Base-by-base conservation (phyloP, 2,329 filamentous ascomycete species). In the Penicillium sclerotiorum region DNA sequence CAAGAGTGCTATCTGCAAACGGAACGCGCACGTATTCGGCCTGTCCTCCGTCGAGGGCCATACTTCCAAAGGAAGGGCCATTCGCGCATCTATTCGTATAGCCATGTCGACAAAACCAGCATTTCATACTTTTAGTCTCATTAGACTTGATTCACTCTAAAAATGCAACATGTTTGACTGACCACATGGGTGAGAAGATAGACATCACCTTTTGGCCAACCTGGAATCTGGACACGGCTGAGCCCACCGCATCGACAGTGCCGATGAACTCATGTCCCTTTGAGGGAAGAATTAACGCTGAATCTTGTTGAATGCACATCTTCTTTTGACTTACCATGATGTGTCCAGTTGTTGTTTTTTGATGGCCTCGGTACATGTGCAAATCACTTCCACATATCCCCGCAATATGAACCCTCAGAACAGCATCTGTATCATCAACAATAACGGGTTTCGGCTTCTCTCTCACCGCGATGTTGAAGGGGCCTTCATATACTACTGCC, bases 361-460 rank as follows among this genome's bases (percentile, higher is more conserved):
- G 45, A 61, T 89, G 87, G 20, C 90, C 90, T 30, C 90, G 85
- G 73, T 85, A 95, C 50, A 89, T 84, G 70, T 95, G 90, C 25
- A 95, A 78, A 66, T 95, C 90, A 59, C 82, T 90, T 66, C 90
- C 90, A 66, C 90, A 95, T 25, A 95, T 77, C 7, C 88, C 90
- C 18, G 89, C 87, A 56, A 87, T 86, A 49, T 84, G 79, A 18
- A 94, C 88, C 69, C 89, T 90, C 65, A 95, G 81, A 57, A 95
- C 85, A 47, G 90, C 81, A 65, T 95, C 90, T 45, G 77, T 80
- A 7, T 81, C 78, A 51, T 87, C 77, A 56, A 84, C 75, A 53
- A 95, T 78, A 60, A 82, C 80, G 0, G 90, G 90, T 7, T 90
- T 79, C 0, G 89, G 89, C 17, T 88, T 81, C 49, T 92, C 82